Conservation (phyloP, 2,329 filamentous ascomycete genomes). For the Cladophialophora yegresii region DNA sequence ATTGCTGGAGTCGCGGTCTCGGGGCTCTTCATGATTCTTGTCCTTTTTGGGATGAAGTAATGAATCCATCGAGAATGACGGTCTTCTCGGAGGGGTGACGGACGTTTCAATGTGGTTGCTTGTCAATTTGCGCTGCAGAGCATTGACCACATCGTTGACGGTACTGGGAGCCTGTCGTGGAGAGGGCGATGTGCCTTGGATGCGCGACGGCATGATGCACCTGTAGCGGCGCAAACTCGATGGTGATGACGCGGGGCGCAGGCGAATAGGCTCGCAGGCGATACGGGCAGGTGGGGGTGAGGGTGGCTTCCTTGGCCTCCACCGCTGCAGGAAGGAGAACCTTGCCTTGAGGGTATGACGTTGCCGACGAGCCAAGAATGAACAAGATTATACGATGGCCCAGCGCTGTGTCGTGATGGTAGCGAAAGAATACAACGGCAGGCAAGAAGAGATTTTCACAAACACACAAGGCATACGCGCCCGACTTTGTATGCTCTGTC, state of each 20-base stretch:
- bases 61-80: constrained; percentile 49
- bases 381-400: background rate
- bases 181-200: constrained; percentile 25
- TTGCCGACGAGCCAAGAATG: background rate
- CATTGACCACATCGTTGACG: constrained; percentile 35
- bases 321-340: background rate
- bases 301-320: background rate
- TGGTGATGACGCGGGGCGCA: background rate
- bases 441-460: background rate
- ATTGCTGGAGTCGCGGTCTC: constrained; percentile 43
- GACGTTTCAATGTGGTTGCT: constrained; percentile 27
- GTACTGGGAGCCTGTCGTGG: constrained; percentile 27
- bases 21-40: constrained; percentile 39
- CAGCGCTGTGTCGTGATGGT: background rate
- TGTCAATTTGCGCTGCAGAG: constrained; percentile 34
- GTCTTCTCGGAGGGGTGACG: constrained; percentile 37
- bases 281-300: background rate
- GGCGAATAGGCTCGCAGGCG: background rate
- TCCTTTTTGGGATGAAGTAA: constrained; percentile 43
- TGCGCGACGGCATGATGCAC: constrained; percentile 28
- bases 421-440: background rate
- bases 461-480: constrained; percentile 3
- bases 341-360: background rate
- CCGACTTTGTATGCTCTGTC: constrained; percentile 25
- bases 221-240: background rate